A percentile compares a stretch with the other conserved stretches of the same genome.
These are phyloP conservation scores for Metschnikowia shivogae DNA, from an alignment of 805 yeast species.

Conservation along the genomic window DNA sequence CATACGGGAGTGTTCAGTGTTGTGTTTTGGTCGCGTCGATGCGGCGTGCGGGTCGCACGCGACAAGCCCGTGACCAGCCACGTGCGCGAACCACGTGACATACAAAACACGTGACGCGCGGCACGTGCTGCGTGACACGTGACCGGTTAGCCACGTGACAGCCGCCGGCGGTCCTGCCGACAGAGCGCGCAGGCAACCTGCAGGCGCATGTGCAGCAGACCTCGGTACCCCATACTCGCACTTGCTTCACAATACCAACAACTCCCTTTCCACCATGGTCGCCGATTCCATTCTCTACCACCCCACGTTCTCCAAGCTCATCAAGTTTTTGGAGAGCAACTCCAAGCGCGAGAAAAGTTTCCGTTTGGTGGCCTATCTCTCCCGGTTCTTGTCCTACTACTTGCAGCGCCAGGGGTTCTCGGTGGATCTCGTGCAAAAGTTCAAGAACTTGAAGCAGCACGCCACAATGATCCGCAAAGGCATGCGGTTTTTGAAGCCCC, in stretches of 20 bases:
- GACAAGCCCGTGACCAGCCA: too few species aligned
- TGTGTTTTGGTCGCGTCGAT: background rate
- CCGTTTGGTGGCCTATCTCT: constrained; percentile 75
- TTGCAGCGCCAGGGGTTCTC: constrained; percentile 54
- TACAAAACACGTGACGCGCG: too few species aligned
- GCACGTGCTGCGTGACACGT: too few species aligned
- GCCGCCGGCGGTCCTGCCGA: too few species aligned
- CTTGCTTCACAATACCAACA: background rate
- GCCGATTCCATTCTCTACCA: constrained; percentile 67
- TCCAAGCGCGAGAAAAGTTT: constrained; percentile 78
- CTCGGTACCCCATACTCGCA: constrained; percentile 5
- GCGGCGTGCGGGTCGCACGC: too few species aligned
- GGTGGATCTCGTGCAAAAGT: constrained; percentile 41
- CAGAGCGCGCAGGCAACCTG: too few species aligned
- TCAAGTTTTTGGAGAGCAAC: constrained; percentile 61
- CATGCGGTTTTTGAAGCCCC: constrained; percentile 77
- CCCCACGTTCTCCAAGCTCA: constrained; percentile 60
- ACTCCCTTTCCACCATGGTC: constrained; percentile 44
- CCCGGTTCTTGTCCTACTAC: constrained; percentile 67
- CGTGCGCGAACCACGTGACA: too few species aligned
- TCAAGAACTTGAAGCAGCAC: constrained; percentile 56
- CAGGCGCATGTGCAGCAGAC: background rate
- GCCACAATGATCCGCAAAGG: constrained; percentile 76
- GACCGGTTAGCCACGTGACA: too few species aligned
- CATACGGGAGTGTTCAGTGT: background rate